Conservation (phyloP, 805 yeast genomes). For the Spathaspora hagerdaliae region DNA sequence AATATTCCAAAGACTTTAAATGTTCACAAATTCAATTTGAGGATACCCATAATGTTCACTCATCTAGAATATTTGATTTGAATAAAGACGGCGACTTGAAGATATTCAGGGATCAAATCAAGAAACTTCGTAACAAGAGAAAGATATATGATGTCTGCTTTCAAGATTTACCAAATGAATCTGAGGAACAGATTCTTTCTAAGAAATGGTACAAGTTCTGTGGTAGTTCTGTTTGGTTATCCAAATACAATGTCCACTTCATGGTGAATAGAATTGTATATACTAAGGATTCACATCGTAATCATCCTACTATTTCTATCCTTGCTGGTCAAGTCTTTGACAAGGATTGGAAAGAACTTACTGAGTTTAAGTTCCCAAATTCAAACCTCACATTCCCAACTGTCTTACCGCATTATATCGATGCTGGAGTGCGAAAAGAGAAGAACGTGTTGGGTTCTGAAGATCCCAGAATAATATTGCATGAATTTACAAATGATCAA, state of each 20-base stretch:
- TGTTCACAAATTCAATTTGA: not conserved
- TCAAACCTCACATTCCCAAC: conserved; percentile 4
- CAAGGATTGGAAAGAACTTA: conserved; percentile 15
- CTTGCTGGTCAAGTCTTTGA: conserved; percentile 16
- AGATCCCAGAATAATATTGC: conserved; percentile 11
- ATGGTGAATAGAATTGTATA: conserved; percentile 24
- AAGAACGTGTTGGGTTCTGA: conserved; percentile 6
- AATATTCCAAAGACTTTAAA: not conserved
- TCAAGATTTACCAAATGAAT: not conserved
- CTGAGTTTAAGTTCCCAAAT: conserved; percentile 4
- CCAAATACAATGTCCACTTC: conserved; percentile 24
- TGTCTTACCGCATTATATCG: conserved; percentile 5
- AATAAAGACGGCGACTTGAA: not conserved
- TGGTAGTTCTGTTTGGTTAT: conserved; percentile 18
- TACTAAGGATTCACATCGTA: conserved; percentile 15
- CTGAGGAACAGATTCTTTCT: not conserved
- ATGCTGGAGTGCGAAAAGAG: not conserved
- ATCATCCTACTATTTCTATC: conserved; percentile 20
- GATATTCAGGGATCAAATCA: not conserved
- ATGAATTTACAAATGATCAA: conserved; percentile 3
- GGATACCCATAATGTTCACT: not conserved
- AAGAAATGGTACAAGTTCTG: conserved; percentile 1
- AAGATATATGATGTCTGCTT: not conserved
- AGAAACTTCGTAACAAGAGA: not conserved
- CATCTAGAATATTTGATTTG: not conserved